Evolutionary conservation across 1,284 basidiomycete genomes (phyloP).

Genomic region (Tilletia setariae): DNA sequence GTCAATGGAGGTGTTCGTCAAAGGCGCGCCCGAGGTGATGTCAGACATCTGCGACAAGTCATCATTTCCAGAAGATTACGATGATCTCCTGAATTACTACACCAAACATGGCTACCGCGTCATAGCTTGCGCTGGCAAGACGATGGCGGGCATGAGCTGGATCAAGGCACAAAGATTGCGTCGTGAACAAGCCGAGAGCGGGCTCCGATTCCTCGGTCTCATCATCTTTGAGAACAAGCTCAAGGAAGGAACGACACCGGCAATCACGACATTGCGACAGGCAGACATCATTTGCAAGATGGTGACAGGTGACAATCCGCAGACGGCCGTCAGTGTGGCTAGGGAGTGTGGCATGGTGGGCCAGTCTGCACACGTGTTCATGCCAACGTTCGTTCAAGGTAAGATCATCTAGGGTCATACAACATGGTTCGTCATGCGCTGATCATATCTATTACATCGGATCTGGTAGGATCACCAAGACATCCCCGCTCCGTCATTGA

Average conservation of each 20-base stretch:
- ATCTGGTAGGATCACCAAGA: slow-evolving; percentile 62
- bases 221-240: slow-evolving; percentile 99
- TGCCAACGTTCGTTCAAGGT: slow-evolving; percentile 77
- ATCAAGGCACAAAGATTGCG: slow-evolving; percentile 95
- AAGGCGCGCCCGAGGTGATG: slow-evolving; percentile 98
- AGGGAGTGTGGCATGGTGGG: slow-evolving; percentile 88
- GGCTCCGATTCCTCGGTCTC: slow-evolving; percentile 85
- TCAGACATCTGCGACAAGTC: slow-evolving; percentile 68
- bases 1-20: slow-evolving; percentile 97
- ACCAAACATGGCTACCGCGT: slow-evolving; percentile 96
- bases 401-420: slow-evolving; percentile 22
- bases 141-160: slow-evolving; percentile 89
- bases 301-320: slow-evolving; percentile 97
- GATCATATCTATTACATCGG: not conserved
- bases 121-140: slow-evolving; percentile 96
- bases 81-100: slow-evolving; percentile 93
- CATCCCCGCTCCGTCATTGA: slow-evolving; percentile 70
- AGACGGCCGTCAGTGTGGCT: slow-evolving; percentile 95
- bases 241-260: slow-evolving; percentile 86
- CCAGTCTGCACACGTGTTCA: slow-evolving; percentile 85
- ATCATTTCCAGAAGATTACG: slow-evolving; percentile 79
- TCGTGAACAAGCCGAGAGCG: slow-evolving; percentile 89
- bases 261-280: slow-evolving; percentile 79
- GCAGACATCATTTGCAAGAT: slow-evolving; percentile 93
- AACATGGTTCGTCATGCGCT: not conserved